Evolutionary conservation across 371 early-diverging fungal genomes (phyloP), one percentile per base, ranked within the genome.

Genomic region (Dichotomocladium elegans): DNA sequence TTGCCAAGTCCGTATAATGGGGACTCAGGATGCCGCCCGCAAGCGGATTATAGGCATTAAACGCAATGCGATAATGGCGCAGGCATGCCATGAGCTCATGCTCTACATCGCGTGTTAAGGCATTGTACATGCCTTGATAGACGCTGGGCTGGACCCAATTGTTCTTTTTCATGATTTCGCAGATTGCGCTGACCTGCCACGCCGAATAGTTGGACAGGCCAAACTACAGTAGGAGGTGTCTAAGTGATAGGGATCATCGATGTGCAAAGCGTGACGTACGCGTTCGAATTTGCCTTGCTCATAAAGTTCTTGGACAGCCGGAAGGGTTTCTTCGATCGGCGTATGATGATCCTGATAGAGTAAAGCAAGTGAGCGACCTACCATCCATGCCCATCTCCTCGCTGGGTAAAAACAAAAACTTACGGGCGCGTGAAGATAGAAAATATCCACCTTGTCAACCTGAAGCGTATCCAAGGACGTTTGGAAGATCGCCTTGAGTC

Each of bases 81-180:
- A 87, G 46, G 46, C 82, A 82, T 11, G 83, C 80, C 40, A 87
- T 66, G 14, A 87, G 63, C 51, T 84, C 88, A 10, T 59, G 63
- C 54, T 85, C 87, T 15, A 82, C 75, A 25, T 70, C 77, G 41
- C 88, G 68, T 6, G 81, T 81, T n/a, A 87, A 52, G 3, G 78
- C 77, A 57, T 85, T 85, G 72, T 87, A 85, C 69, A 70, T 69
- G 34, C 79, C 80, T 52, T 78, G 75, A 35, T 81, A 81, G 4
- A 81, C 79, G 0, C 70, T 77, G 1, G 81, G 81, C 17, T 62
- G 10, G 0, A 81, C 61, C 43, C 69, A 77, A 8, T 66, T 64
- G 4, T 71, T 64, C 10, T 25, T 35, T 51, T 63, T 67, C 51
- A 73, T 74, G 31, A 75, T 41, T 21, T 70, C 63, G 17, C 66